Conservation (phyloP, 2,329 filamentous ascomycete genomes). For the Microsporum audouinii region DNA sequence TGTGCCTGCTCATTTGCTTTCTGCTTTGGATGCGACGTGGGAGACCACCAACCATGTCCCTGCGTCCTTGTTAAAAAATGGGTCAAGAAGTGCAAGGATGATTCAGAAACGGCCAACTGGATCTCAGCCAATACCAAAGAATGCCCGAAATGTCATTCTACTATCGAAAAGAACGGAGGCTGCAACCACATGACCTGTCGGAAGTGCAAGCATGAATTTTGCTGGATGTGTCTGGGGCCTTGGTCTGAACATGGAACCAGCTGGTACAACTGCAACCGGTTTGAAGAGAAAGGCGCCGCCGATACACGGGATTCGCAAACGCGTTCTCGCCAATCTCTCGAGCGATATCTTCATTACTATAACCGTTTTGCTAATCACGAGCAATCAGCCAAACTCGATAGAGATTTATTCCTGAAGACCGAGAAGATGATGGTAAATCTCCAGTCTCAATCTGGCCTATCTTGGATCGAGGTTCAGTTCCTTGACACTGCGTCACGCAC, state of each 20-base stretch:
- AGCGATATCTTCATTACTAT: constrained; percentile 98
- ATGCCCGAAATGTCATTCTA: constrained; percentile 89
- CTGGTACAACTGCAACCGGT: constrained; percentile 99
- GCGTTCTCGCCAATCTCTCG: constrained; percentile 75
- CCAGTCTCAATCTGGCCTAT: constrained; percentile 87
- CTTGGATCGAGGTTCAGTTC: constrained; percentile 98
- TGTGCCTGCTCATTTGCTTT: constrained; percentile 79
- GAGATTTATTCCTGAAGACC: constrained; percentile 89
- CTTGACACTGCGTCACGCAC: constrained; percentile 86
- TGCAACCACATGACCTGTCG: constrained; percentile 98
- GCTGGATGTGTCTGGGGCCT: constrained; percentile 99
- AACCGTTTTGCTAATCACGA: constrained; percentile 99
- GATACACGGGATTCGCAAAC: constrained; percentile 89
- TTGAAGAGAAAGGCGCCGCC: constrained; percentile 85
- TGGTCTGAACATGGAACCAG: constrained; percentile 98
- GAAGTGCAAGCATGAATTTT: constrained; percentile 94
- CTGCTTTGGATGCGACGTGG: constrained; percentile 85
- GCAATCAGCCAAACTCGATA: constrained; percentile 91
- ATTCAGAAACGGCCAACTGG: constrained; percentile 98
- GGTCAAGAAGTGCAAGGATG: constrained; percentile 97
- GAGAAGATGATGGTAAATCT: constrained; percentile 98
- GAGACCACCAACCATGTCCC: constrained; percentile 86
- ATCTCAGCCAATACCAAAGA: constrained; percentile 99
- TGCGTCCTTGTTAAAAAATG: constrained; percentile 86
- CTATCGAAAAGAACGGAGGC: constrained; percentile 96